Base-by-base conservation (phyloP, 768 basidiomycete species). In the Hypsizygus marmoreus region DNA sequence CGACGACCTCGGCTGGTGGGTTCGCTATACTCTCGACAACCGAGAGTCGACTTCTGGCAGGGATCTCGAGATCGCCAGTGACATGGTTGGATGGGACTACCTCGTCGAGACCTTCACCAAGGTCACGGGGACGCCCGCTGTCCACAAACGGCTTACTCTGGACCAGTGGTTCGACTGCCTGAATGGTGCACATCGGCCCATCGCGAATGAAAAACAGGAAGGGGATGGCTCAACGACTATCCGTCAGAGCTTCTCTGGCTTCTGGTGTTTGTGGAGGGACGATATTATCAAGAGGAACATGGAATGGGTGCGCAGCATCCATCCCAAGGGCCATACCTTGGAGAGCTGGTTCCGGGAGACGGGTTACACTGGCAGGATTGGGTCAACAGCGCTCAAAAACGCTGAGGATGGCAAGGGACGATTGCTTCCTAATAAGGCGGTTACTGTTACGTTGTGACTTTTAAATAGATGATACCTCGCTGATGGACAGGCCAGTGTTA, bases 241-340 rank as follows among this genome's bases (percentile, higher is more conserved):
- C 13, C 55, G 56, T 30, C 56, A 74, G 59, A 76, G 72, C 54
- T 77, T 76, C 55, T 59, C 60, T 20, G 68, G 63, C 3, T 76
- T 69, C 58, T 79, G 71, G 72, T 61, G 62, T 10, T 43, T 67
- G 39, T 78, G 64, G 62, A 56, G 72, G 23, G 76, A 79, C 40
- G 68, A 70, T 49, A 53, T 76, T 25, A 56, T 78, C 30, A 64
- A 59, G 51, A 60, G 70, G 51, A 70, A 79, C 47, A 68, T 73
- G 65, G 67, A 69, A 5, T 76, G 74, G 72, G 62, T 76, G 19
- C 54, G 67, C 38, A 61, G 56, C 10, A 55, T 74, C 12, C 64
- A 76, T 56, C 71, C 74, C 0, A 50, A 53, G 7, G 56, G 58
- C 3, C 49, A 67, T 36, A 67, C 65, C 1, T 52, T 75, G 17